These are phyloP conservation scores for Tylopilus intermedius DNA, from an alignment of 768 basidiomycete species.

Conservation along the genomic window DNA sequence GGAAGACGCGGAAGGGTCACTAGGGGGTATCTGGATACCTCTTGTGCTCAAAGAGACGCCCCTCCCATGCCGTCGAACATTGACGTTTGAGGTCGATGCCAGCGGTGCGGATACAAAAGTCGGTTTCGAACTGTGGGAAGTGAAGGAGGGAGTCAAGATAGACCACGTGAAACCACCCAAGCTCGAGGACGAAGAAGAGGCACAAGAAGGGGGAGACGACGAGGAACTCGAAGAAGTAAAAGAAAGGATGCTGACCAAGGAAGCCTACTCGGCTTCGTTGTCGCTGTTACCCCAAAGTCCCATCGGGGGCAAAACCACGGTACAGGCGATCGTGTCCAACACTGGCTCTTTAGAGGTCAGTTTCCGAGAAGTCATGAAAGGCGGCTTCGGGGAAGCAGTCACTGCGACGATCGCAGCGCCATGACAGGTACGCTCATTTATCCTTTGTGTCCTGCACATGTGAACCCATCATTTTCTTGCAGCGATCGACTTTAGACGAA, in stretches of 20 bases:
- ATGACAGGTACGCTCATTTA: conserved; percentile 12
- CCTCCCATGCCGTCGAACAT: conserved; percentile 58
- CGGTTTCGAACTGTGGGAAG: conserved; percentile 76
- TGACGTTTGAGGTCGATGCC: conserved; percentile 56
- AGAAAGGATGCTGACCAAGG: conserved; percentile 55
- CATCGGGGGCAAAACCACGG: conserved; percentile 44
- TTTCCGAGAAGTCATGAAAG: conserved; percentile 35
- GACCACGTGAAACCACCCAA: conserved; percentile 52
- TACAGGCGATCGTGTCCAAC: conserved; percentile 33
- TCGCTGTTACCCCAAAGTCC: conserved; percentile 34
- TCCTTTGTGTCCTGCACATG: neutral
- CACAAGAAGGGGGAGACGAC: conserved; percentile 42
- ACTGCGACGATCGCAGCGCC: conserved; percentile 23
- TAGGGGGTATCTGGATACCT: conserved; percentile 64
- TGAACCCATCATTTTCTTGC: neutral
- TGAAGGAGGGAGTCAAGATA: conserved; percentile 58
- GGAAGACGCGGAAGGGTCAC: conserved; percentile 32
- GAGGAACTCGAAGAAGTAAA: conserved; percentile 64
- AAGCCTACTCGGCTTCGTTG: conserved; percentile 39
- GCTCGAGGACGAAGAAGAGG: conserved; percentile 41
- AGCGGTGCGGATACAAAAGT: conserved; percentile 34
- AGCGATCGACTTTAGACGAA: conserved; percentile 8
- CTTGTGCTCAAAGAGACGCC: conserved; percentile 68
- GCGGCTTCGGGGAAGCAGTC: conserved; percentile 31
- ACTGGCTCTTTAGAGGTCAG: conserved; percentile 35